phyloP scores from a whole-genome alignment of 495 filamentous ascomycete genomes.

The Pyronema omphalodes region DNA sequence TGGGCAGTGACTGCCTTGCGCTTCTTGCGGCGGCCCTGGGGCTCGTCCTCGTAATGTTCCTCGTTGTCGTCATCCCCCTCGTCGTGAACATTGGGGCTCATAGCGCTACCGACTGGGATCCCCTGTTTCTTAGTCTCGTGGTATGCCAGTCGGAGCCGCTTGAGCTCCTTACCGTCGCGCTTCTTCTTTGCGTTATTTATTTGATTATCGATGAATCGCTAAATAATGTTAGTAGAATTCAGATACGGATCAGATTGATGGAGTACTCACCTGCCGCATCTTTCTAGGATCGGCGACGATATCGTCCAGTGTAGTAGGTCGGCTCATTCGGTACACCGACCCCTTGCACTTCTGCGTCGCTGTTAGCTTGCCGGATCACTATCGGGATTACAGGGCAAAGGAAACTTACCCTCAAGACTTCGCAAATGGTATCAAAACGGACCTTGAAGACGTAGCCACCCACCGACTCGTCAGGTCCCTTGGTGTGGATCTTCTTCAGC shows the following conservation, averaged over 20 bases:
- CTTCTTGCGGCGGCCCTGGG: too few relatives aligned
- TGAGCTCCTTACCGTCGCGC: conserved; percentile 14
- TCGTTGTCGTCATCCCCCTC: too few relatives aligned
- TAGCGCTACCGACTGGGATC: too few relatives aligned
- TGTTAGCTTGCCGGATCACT: not conserved
- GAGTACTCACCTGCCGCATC: conserved; percentile 8
- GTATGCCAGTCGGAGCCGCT: not conserved
- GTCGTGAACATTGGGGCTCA: too few relatives aligned
- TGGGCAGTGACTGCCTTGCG: too few relatives aligned
- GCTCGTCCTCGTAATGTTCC: too few relatives aligned
- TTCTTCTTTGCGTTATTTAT: conserved; percentile 23
- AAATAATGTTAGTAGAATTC: conserved; percentile 1
- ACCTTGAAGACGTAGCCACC: not conserved
- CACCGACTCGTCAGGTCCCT: not conserved
- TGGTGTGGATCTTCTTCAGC: not conserved
- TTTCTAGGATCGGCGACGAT: conserved; percentile 16
- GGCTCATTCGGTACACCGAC: conserved; percentile 18
- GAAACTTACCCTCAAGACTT: not conserved
- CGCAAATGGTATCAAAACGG: not conserved
- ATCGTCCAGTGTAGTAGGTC: conserved; percentile 19
- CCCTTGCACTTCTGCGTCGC: conserved; percentile 13
- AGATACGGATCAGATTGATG: not conserved
- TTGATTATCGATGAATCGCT: conserved; percentile 22
- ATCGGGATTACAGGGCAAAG: not conserved
- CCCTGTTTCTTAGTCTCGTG: not conserved